Evolutionary conservation across 306 rosid genomes (phyloP), one percentile per base, ranked within the genome.

Genomic region (Elaeagnus macrophylla): DNA sequence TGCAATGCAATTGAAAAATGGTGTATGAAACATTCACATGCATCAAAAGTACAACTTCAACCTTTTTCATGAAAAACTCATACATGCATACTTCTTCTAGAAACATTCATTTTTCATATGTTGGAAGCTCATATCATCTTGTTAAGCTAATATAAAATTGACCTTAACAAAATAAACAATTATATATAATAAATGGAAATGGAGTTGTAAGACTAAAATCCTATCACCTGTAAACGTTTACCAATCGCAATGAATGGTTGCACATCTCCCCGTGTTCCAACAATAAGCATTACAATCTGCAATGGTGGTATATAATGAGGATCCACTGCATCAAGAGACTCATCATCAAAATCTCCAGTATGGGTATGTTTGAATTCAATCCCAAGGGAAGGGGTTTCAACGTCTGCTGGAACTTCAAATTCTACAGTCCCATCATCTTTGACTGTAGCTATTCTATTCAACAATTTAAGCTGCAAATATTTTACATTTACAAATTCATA

Each of bases 261-360:
- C 55, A 93, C 99, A 69, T 93, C 99, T 65, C 99, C 99, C 4
- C 96, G 94, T 42, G 99, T 93, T 35, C 99, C 99, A 67, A 93
- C 99, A 72, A 93, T 93, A 73, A 82, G 89, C 76, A 84, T 75
- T 55, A 82, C 96, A 65, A 93, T 77, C 67, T 87, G 86, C 70
- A 87, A 38, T 48, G 99, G 99, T 1, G 82, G 94, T 55, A 84
- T 81, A 77, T 71, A 61, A 46, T 79, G 76, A 59, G 63, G 80
- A 67, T 84, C 94, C 9, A 83, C 39, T 46, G 77, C 68, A 72
- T 83, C 86, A 55, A 63, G 69, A 66, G 81, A 65, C 40, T 88
- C 83, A 50, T 72, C 83, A 75, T 82, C 75, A 36, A 48, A 65
- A 54, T 41, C 70, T 59, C 64, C 69, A 49, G 73, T 57, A 40